Evolutionary conservation across 768 basidiomycete species (phyloP), one percentile per base, ranked within the genome.

Genomic region (Nidularia sp.): DNA sequence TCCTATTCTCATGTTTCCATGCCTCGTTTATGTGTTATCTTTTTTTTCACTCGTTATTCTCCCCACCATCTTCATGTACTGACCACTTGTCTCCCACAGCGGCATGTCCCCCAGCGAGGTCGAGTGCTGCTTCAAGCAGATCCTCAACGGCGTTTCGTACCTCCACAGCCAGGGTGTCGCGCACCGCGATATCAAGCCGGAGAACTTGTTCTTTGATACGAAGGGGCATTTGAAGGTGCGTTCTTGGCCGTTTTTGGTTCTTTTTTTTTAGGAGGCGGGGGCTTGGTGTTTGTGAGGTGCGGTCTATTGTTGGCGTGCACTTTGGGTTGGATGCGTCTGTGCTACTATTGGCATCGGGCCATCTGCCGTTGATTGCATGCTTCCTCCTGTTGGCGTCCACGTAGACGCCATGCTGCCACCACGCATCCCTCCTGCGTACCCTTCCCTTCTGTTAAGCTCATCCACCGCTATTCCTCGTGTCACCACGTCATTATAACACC

Each of bases 81-180:
- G 9, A 41, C 36, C 36, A 10, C 18, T 10, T 18, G 43, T 55
- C 32, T 41, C 54, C 34, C 52, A 33, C 57, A 76, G 75, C 31
- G 75, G 77, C 45, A 94, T 97, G 91, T 85, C 85, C 34, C 83
- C 88, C 3, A 85, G 85, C 67, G 93, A 96, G 70, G 93, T 96
- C 57, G 96, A 98, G 68, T 96, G 92, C 70, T 96, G 91, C 71
- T 98, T 98, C 81, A 94, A 90, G 78, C 96, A 99, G 72, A 91
- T 98, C 56, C 71, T 99, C 52, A 75, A 78, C 34, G 96, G 95
- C 34, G 83, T 98, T 34, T 75, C 80, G 6, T 99, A 99, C 67
- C 79, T 99, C 34, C 96, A 99, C 60, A 87, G 85, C 55, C 95
- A 98, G 72, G 96, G 95, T 60, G 95, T 99, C 43, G 96, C 96